These are phyloP conservation scores for Capsicum rhomboideum DNA, from an alignment of 257 asterid species.

Conservation along the genomic window DNA sequence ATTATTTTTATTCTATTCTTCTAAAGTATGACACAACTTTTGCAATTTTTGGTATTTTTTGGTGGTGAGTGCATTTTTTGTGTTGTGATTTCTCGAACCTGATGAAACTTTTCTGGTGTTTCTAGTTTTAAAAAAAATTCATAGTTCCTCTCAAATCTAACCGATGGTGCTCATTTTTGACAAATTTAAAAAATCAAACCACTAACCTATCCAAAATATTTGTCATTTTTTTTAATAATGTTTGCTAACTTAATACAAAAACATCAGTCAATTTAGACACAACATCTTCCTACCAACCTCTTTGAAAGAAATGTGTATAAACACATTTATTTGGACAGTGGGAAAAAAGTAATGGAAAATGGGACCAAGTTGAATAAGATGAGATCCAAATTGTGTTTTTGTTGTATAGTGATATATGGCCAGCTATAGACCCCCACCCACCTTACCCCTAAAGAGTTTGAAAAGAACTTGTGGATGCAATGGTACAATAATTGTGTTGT, in stretches of 20 bases:
- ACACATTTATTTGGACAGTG: background rate
- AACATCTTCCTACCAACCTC: slow-evolving; percentile 13
- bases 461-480: slow-evolving; percentile 6
- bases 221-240: no score
- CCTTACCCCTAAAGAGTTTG: background rate
- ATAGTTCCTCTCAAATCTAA: background rate
- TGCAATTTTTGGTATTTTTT: background rate
- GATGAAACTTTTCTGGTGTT: background rate
- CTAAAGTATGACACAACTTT: no score
- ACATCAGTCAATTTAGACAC: background rate
- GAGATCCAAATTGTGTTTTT: slow-evolving; percentile 16
- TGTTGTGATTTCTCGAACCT: background rate
- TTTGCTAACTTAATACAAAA: background rate
- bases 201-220: background rate
- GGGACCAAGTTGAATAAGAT: slow-evolving; percentile 12
- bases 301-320: background rate
- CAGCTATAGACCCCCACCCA: slow-evolving; percentile 3
- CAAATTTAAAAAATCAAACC: background rate
- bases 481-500: slow-evolving; percentile 4
- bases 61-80: background rate
- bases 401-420: slow-evolving; percentile 7
- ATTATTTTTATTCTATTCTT: no score
- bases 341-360: slow-evolving; percentile 2
- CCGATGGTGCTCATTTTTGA: background rate
- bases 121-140: background rate